phyloP scores from a whole-genome alignment of 2,329 filamentous ascomycete genomes.

The Pochonia chlamydosporia region DNA sequence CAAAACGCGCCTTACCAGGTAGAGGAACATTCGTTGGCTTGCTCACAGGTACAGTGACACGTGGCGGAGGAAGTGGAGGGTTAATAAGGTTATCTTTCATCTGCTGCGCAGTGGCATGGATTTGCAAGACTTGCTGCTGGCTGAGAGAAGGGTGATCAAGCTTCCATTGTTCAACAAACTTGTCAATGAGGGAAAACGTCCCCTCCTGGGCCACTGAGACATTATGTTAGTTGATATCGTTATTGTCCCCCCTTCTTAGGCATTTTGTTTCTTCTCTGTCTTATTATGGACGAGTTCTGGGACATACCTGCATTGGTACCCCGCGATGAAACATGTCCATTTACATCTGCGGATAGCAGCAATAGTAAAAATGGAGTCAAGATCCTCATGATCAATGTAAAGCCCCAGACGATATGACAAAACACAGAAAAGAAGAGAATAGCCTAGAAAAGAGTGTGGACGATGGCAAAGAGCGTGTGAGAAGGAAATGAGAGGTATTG shows the following conservation, averaged over 20 bases:
- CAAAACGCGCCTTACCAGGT: neutral
- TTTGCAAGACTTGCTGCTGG: neutral
- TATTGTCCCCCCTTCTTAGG: neutral
- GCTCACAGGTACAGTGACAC: slow-evolving; percentile 1
- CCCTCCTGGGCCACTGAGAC: neutral
- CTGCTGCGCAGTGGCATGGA: neutral
- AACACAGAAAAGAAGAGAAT: neutral
- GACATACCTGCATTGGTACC: neutral
- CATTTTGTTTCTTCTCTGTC: neutral
- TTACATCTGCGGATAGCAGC: neutral
- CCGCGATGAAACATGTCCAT: slow-evolving; percentile 1
- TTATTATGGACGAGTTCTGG: too few relatives aligned
- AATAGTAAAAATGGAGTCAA: slow-evolving; percentile 1
- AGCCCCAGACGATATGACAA: neutral
- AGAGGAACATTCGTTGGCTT: slow-evolving; percentile 1
- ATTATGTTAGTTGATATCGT: neutral
- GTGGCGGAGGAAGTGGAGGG: neutral
- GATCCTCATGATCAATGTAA: neutral
- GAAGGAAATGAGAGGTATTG: neutral
- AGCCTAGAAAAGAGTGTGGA: neutral
- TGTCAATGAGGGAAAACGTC: neutral
- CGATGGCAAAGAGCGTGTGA: neutral
- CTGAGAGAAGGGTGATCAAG: slow-evolving; percentile 2
- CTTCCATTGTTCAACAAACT: slow-evolving; percentile 1
- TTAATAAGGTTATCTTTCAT: neutral